Evolutionary conservation across 208 protist genomes (phyloP).

Genomic region (Trypanosoma rangeli): DNA sequence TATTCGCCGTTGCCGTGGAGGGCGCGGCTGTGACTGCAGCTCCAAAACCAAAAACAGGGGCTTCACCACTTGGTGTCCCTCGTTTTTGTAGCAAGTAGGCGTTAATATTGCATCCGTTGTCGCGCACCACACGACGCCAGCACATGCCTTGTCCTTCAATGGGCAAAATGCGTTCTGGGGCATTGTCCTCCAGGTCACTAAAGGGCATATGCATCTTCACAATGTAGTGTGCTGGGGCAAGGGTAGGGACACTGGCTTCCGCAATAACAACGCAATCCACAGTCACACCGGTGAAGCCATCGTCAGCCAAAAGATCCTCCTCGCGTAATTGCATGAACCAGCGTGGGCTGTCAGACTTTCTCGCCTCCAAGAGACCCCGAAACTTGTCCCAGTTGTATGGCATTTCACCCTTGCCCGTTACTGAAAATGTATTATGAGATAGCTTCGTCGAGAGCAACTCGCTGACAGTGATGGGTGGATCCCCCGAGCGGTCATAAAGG

Average conservation of each 20-base stretch:
- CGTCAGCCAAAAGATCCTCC: slow-evolving; percentile 74
- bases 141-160: slow-evolving; percentile 71
- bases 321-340: slow-evolving; percentile 90
- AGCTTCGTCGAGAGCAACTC: slow-evolving; percentile 56
- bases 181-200: slow-evolving; percentile 86
- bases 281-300: slow-evolving; percentile 78
- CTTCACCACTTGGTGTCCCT: background rate
- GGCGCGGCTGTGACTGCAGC: background rate
- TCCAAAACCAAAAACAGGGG: slow-evolving; percentile 33
- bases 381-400: slow-evolving; percentile 78
- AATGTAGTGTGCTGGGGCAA: slow-evolving; percentile 79
- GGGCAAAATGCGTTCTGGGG: slow-evolving; percentile 80
- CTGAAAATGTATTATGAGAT: slow-evolving; percentile 51
- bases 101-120: slow-evolving; percentile 74
- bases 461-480: slow-evolving; percentile 46
- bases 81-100: slow-evolving; percentile 67
- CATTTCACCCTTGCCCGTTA: slow-evolving; percentile 26
- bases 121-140: slow-evolving; percentile 72
- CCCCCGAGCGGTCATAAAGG: slow-evolving; percentile 46
- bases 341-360: slow-evolving; percentile 57
- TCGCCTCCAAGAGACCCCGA: slow-evolving; percentile 48
- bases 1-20: background rate
- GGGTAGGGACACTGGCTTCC: slow-evolving; percentile 62
- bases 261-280: slow-evolving; percentile 86
- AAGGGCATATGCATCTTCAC: slow-evolving; percentile 87